A percentile compares a stretch with the other conserved stretches of the same genome.
Conservation (phyloP, 768 basidiomycete genomes). For the Mrakia gelida region DNA sequence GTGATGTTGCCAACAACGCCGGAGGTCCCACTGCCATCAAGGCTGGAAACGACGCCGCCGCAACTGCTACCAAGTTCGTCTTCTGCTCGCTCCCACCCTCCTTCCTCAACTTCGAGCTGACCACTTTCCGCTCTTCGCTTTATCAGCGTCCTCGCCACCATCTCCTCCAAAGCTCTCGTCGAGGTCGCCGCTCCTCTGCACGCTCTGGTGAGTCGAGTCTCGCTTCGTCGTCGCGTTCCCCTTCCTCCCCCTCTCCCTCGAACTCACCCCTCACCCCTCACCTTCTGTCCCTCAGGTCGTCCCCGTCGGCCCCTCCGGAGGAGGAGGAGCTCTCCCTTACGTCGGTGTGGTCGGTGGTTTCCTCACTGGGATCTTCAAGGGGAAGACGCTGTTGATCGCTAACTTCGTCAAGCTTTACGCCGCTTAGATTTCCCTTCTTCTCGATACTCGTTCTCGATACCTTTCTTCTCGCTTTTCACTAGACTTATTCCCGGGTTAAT, state of each 20-base stretch:
- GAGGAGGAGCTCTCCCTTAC: not conserved
- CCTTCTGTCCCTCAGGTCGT: not conserved
- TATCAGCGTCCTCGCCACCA: not conserved
- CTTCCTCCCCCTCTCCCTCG: not conserved
- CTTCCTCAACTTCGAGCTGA: too few species aligned
- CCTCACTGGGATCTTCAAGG: not conserved
- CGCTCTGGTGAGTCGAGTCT: not conserved
- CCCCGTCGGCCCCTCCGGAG: not conserved
- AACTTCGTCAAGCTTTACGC: not conserved
- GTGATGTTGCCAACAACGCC: conserved; percentile 66
- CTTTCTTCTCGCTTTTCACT: too few species aligned
- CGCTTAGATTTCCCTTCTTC: not conserved
- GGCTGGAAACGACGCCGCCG: not conserved
- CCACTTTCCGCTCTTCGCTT: too few species aligned
- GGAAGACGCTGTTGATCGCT: not conserved
- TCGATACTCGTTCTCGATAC: too few species aligned
- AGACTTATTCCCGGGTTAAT: too few species aligned
- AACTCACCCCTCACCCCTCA: not conserved
- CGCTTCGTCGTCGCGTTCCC: too few species aligned
- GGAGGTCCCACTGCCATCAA: not conserved
- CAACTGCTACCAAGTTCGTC: not conserved
- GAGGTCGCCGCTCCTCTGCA: not conserved
- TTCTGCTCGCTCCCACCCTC: not conserved
- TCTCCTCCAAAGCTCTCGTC: not conserved
- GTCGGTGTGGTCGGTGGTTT: not conserved